Conservation (phyloP, 1,284 basidiomycete species). For the Trichosporon faecale region DNA sequence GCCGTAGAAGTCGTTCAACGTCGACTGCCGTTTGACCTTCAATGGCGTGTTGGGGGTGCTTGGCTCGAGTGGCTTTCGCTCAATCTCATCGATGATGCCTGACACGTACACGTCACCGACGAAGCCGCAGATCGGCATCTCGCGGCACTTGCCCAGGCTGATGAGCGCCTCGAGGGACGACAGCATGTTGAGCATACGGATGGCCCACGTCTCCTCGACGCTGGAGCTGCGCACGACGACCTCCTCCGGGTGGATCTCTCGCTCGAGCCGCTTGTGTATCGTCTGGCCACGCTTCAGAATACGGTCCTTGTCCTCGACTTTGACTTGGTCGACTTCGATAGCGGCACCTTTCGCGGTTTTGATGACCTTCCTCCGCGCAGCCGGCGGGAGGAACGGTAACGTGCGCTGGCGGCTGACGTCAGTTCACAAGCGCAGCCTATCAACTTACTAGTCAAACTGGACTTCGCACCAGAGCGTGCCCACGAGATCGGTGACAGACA, state of each 20-base stretch:
- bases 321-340: conserved; percentile 61
- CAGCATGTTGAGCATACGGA: conserved; percentile 66
- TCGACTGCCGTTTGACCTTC: conserved; percentile 33
- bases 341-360: conserved; percentile 62
- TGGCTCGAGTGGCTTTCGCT: conserved; percentile 42
- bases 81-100: conserved; percentile 64
- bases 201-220: conserved; percentile 68
- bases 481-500: conserved; percentile 57
- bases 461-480: conserved; percentile 57
- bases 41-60: conserved; percentile 17
- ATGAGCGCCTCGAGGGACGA: conserved; percentile 58
- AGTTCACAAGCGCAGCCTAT: neutral
- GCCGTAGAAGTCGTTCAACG: conserved; percentile 23
- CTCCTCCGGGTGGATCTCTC: conserved; percentile 65
- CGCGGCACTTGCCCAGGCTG: conserved; percentile 59
- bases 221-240: conserved; percentile 57
- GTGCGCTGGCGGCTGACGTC: conserved; percentile 43
- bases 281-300: conserved; percentile 60
- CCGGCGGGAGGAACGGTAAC: conserved; percentile 58
- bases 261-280: conserved; percentile 79
- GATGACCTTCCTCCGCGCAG: conserved; percentile 62
- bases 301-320: conserved; percentile 62
- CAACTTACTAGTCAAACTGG: conserved; percentile 49
- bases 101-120: conserved; percentile 59
- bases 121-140: conserved; percentile 69